Base-by-base conservation (phyloP, 2,329 filamentous ascomycete genomes). In the Rhynchosporium graminicola region DNA sequence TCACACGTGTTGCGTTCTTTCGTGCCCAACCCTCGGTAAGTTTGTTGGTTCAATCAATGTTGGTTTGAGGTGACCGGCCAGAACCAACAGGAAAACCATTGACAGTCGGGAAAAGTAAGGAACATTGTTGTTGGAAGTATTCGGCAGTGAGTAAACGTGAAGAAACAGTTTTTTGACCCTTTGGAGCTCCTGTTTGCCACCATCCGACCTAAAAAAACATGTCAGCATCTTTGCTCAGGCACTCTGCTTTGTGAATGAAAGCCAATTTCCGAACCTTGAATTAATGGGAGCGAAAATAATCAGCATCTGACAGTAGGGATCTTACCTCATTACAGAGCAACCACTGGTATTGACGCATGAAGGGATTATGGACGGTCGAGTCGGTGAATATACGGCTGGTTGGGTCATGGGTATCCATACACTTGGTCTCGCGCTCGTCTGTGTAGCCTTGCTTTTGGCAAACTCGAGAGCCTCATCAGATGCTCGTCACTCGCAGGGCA, bases 331-430 rank as follows among this genome's bases (percentile, higher is more conserved):
- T 87, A 77, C 86, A 87, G 1, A 80, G 77, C 62, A 64, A 79
- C 84, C 85, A 88, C 7, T 77, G 71, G 84, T 83, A 88, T 64
- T 85, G 82, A 0, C 83, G n/a, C n/a, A n/a, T n/a, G n/a, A n/a
- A n/a, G 0, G 69, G 59, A 70, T 87, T 86, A 54, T 65, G 66
- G 5, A 82, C 74, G 1, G 74, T 75, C 20, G 70, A 73, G 70
- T 87, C 82, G 3, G 79, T 82, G 73, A 77, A 87, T 2, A 82
- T 65, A 0, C 79, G 76, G 64, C 76, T 83, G 20, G 74, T 76
- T 6, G 75, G 65, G 67, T 87, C 80, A 71, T 84, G 79, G 1
- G 79, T 81, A 70, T 86, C 76, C 62, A 80, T 80, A 70, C 84
- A 87, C n/a, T 72, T 77, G 7, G 78, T 74, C 38, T 77, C 79